Evolutionary conservation across 495 filamentous ascomycete species (phyloP).

Genomic region (Hyphodiscus hymeniophilus): DNA sequence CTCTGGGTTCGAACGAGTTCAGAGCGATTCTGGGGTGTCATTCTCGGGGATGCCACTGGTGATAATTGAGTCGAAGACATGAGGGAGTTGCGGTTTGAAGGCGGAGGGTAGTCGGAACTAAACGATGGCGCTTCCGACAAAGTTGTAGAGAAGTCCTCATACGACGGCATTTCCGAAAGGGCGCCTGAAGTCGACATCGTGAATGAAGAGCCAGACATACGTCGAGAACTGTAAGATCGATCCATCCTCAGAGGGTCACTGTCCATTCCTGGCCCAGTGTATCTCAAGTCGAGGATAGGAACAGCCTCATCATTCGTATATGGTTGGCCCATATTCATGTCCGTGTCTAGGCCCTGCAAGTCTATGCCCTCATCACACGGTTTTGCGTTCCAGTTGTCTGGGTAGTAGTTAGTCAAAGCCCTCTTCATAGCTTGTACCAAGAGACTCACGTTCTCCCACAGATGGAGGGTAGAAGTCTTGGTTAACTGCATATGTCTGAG

Average conservation of each 20-base stretch:
- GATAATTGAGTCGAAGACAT: conserved; percentile 52
- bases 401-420: conserved; percentile 20
- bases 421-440: conserved; percentile 8
- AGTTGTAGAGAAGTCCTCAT: conserved; percentile 50
- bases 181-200: conserved; percentile 48
- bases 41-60: conserved; percentile 50
- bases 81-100: conserved; percentile 47
- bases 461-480: conserved; percentile 44
- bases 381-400: conserved; percentile 42
- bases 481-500: conserved; percentile 40
- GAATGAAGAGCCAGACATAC: conserved; percentile 52
- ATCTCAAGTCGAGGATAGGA: conserved; percentile 44
- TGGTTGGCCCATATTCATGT: conserved; percentile 46
- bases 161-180: conserved; percentile 49
- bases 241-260: conserved; percentile 20
- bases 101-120: conserved; percentile 47
- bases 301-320: conserved; percentile 48
- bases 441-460: conserved; percentile 41
- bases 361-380: conserved; percentile 42
- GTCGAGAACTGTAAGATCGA: conserved; percentile 32
- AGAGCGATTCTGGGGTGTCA: conserved; percentile 46
- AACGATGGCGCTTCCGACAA: conserved; percentile 48
- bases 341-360: conserved; percentile 35
- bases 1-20: conserved; percentile 51
- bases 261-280: conserved; percentile 23